Conservation (phyloP, 345 rosid species). For the Hibiscus syriacus region DNA sequence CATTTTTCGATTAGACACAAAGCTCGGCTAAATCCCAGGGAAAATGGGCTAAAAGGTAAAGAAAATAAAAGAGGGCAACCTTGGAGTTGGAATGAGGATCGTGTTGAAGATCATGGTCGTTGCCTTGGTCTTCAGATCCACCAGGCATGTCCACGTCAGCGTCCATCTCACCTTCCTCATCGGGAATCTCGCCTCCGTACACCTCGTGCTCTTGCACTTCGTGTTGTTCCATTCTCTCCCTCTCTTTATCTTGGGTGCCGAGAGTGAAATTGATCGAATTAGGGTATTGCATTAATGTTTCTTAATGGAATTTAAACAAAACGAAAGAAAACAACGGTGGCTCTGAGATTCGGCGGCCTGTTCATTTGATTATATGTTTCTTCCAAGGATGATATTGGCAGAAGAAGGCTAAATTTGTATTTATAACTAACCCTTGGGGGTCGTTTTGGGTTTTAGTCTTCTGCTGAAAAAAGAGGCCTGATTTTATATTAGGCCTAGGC, state of each 20-base stretch:
- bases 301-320: neutral
- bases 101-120: constrained; percentile 38
- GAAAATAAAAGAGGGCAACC: constrained; percentile 25
- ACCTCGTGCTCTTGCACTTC: constrained; percentile 81
- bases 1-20: neutral
- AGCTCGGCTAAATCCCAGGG: neutral
- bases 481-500: neutral
- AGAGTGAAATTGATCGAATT: constrained; percentile 4
- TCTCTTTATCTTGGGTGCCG: constrained; percentile 6
- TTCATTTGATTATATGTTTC: neutral
- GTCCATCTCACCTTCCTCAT: too few species aligned
- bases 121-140: constrained; percentile 53
- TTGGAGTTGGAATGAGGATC: constrained; percentile 54
- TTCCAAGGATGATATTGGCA: neutral
- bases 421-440: neutral
- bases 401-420: neutral
- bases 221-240: constrained; percentile 33
- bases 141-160: too few species aligned
- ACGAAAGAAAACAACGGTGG: neutral
- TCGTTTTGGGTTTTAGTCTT: neutral
- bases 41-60: neutral
- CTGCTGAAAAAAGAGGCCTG: neutral
- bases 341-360: neutral
- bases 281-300: neutral
- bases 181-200: constrained; percentile 78